Conservation (phyloP, 148 eudicot species). For the Fagopyrum tataricum region DNA sequence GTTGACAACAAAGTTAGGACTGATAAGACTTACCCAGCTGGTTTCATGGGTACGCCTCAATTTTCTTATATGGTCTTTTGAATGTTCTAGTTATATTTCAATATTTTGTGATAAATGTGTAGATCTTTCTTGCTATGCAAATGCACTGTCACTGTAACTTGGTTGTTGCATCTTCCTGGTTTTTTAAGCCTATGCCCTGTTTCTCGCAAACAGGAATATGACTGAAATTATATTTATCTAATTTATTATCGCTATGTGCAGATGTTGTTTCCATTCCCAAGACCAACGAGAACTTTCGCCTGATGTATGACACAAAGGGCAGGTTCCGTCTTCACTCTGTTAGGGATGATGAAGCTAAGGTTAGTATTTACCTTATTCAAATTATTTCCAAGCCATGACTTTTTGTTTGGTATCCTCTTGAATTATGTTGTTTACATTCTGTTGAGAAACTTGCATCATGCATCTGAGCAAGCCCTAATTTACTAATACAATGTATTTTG, state of each 20-base stretch:
- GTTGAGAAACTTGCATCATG: no score
- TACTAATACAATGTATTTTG: not conserved
- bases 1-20: conserved; percentile 16
- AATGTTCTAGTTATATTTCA: not conserved
- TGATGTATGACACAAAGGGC: conserved; percentile 14
- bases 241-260: not conserved
- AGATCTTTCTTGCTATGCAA: not conserved
- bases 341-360: conserved; percentile 14
- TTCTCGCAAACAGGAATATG: not conserved
- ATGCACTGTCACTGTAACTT: not conserved
- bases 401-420: not conserved
- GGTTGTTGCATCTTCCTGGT: not conserved
- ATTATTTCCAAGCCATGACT: not conserved
- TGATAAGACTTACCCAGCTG: conserved; percentile 16
- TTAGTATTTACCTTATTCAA: not conserved
- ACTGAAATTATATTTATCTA: not conserved
- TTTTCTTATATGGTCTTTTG: not conserved
- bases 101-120: not conserved
- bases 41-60: conserved; percentile 9
- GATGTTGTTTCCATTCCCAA: conserved; percentile 14
- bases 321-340: conserved; percentile 16
- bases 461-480: not conserved
- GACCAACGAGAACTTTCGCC: conserved; percentile 15
- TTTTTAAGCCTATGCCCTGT: not conserved
- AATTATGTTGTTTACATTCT: not conserved